Base-by-base conservation (phyloP, 495 filamentous ascomycete species). In the Echria macrotheca region DNA sequence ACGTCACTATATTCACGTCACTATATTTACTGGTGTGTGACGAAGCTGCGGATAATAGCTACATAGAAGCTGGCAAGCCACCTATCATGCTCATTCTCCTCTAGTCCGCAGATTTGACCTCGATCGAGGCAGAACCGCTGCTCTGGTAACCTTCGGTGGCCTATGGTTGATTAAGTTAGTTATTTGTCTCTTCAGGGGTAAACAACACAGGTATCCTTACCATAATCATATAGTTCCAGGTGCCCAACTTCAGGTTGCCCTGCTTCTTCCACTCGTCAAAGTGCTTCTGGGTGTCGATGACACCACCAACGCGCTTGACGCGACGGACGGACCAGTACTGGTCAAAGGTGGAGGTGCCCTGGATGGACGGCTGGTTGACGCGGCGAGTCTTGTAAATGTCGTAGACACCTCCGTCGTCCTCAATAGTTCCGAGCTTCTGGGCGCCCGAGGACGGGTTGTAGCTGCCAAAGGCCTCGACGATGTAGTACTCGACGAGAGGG, bases 401-500 rank as follows among this genome's bases (percentile, higher is more conserved):
- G 68, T 87, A 86, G 1, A 67, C 75, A 14, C 66, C 64, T 29
- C 81, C 83, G 60, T 86, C 82, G 26, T 63, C 71, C 39, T 66
- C 58, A 28, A 86, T 66, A 9, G 73, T 75, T 36, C 80, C 80
- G 55, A 73, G 74, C 55, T 69, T 63, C 0, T 63, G 60, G 24
- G 52, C 37, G 29, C 53, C 49, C 7, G 60, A 64, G 17, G 62
- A 66, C 3, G 78, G 80, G 68, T 82, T 76, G 60, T 75, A 81
- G 35, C 57, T 68, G 37, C 78, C 78, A 61, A 69, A 83, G 63
- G 70, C 69, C 58, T 84, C 81, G 38, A 83, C 64, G 47, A 84
- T 74, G 67, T 83, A 83, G 67, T 82, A 83, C 56, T 85, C 81
- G 56, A 83, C 70, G 7, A 84, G 69, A 0, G 82, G 81, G 65